Evolutionary conservation across 768 basidiomycete genomes (phyloP).

Genomic region (Xerocomus brunneocitrinus): DNA sequence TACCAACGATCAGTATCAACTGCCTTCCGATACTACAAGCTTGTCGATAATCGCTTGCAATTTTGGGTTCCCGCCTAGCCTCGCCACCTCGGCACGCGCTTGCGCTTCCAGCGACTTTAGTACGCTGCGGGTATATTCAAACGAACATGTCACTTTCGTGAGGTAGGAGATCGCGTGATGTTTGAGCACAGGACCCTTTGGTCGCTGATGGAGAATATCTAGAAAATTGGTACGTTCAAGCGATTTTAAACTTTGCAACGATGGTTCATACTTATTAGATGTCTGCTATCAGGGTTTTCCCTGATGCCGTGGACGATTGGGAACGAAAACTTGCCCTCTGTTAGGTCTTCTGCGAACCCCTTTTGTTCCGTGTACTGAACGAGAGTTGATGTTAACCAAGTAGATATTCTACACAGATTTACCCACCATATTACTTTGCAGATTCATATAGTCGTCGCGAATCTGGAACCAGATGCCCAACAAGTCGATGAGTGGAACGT

Average conservation of each 20-base stretch:
- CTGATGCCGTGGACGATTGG: slow-evolving; percentile 89
- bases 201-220: slow-evolving; percentile 91
- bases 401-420: too few relatives aligned
- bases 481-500: slow-evolving; percentile 52
- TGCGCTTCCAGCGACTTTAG: slow-evolving; percentile 63
- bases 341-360: slow-evolving; percentile 89
- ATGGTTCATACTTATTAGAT: slow-evolving; percentile 71
- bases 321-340: slow-evolving; percentile 97
- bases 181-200: slow-evolving; percentile 77
- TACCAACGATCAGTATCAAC: background rate
- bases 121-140: slow-evolving; percentile 79
- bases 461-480: slow-evolving; percentile 59
- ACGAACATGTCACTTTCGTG: slow-evolving; percentile 69
- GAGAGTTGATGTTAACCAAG: background rate
- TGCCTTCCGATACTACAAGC: slow-evolving; percentile 32
- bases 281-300: slow-evolving; percentile 68
- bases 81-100: slow-evolving; percentile 59
- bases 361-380: slow-evolving; percentile 76
- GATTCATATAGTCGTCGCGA: slow-evolving; percentile 49
- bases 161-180: slow-evolving; percentile 77
- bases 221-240: background rate
- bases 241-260: background rate
- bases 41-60: slow-evolving; percentile 56
- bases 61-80: slow-evolving; percentile 72
- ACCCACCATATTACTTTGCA: slow-evolving; percentile 23